Conservation (phyloP, 2,329 filamentous ascomycete genomes). For the Diaporthe sp. region DNA sequence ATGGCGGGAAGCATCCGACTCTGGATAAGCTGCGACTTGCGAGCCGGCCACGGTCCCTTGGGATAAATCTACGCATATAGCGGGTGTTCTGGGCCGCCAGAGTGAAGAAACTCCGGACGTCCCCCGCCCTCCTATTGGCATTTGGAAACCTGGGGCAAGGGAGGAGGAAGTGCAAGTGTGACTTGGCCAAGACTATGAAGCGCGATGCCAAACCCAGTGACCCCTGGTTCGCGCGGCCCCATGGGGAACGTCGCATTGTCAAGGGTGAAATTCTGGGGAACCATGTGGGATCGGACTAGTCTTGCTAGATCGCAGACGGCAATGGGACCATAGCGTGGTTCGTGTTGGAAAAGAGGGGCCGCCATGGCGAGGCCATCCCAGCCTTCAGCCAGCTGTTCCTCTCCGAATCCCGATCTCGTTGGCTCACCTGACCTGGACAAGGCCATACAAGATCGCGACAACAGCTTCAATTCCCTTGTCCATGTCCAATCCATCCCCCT, state of each 20-base stretch:
- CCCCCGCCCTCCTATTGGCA: constrained; percentile 19
- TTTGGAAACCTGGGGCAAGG: constrained; percentile 6
- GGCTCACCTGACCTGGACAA: constrained; percentile 15
- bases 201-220: constrained; percentile 20
- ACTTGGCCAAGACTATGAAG: constrained; percentile 20
- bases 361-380: constrained; percentile 27
- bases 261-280: constrained; percentile 26
- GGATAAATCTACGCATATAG: constrained; percentile 22
- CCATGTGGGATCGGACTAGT: constrained; percentile 29
- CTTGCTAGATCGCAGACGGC: constrained; percentile 18
- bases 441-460: constrained; percentile 3
- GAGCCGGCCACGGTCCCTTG: constrained; percentile 25
- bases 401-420: constrained; percentile 22
- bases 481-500: background rate
- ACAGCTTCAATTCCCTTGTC: constrained; percentile 1
- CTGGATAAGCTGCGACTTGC: background rate
- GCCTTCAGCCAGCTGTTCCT: background rate
- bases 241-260: constrained; percentile 31
- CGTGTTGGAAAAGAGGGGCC: constrained; percentile 15
- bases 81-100: background rate
- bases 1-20: constrained; percentile 1
- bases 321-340: constrained; percentile 15
- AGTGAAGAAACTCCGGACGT: constrained; percentile 14
- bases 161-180: background rate
- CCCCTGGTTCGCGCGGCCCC: constrained; percentile 20